These are phyloP conservation scores for Fusarium albidum DNA, from an alignment of 2,329 filamentous ascomycete species.

Conservation along the genomic window DNA sequence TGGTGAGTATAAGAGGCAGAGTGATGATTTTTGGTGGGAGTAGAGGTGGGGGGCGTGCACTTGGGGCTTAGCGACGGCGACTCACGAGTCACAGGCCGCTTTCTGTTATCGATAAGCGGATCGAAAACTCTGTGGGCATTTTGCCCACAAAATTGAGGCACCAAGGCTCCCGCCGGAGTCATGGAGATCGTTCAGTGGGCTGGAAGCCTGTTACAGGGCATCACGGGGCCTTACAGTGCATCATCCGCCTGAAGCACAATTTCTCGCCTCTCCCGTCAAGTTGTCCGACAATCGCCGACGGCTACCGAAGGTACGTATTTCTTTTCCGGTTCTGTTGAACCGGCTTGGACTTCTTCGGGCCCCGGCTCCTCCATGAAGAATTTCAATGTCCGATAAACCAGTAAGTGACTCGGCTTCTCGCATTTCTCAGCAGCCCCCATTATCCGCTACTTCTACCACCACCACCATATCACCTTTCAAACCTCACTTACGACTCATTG, in stretches of 20 bases:
- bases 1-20: too few relatives aligned
- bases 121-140: conserved; percentile 7
- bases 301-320: conserved; percentile 23
- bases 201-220: not conserved
- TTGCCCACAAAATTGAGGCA: conserved; percentile 17
- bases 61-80: conserved; percentile 49
- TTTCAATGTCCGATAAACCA: conserved; percentile 34
- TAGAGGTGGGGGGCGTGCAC: conserved; percentile 47
- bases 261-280: too few relatives aligned
- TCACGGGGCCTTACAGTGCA: not conserved
- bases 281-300: not conserved
- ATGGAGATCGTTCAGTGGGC: not conserved
- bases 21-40: conserved; percentile 54
- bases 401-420: conserved; percentile 30
- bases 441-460: conserved; percentile 21
- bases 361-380: conserved; percentile 32
- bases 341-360: conserved; percentile 25
- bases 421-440: conserved; percentile 40
- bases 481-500: conserved; percentile 10
- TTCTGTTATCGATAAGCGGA: conserved; percentile 28
- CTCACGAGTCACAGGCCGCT: conserved; percentile 29
- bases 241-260: too few relatives aligned
- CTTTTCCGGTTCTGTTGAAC: conserved; percentile 15
- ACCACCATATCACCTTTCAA: conserved; percentile 8
- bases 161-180: not conserved